These are phyloP conservation scores for Epipyxis sp. DNA, from an alignment of 108 stramenopile species.

Conservation along the genomic window DNA sequence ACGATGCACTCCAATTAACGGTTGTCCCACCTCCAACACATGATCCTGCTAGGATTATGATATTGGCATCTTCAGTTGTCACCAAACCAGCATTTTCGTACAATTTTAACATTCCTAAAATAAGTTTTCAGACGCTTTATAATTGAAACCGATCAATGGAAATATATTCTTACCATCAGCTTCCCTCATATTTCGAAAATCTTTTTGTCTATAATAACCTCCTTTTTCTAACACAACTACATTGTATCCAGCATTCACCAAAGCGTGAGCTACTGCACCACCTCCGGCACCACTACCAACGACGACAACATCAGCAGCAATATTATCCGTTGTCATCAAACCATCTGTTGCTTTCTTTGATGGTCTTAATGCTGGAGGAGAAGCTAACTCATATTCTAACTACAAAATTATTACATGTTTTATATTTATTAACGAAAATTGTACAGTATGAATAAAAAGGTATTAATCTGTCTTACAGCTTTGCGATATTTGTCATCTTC, in stretches of 20 bases:
- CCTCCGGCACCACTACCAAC: constrained; percentile 62
- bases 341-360: neutral
- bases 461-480: neutral
- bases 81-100: constrained; percentile 51
- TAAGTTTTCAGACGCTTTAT: too few species aligned
- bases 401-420: neutral
- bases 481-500: too few species aligned
- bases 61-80: constrained; percentile 47
- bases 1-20: constrained; percentile 61
- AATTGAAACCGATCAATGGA: too few species aligned
- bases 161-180: too few species aligned
- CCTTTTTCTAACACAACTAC: constrained; percentile 64
- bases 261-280: constrained; percentile 46
- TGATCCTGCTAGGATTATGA: constrained; percentile 54
- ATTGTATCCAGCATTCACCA: constrained; percentile 48
- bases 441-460: neutral
- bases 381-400: neutral
- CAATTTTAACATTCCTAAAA: constrained; percentile 41
- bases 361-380: neutral
- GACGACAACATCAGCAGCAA: constrained; percentile 50
- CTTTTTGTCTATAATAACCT: constrained; percentile 30
- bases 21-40: constrained; percentile 61
- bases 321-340: neutral
- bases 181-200: constrained; percentile 50
- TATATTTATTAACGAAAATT: neutral